These are phyloP conservation scores for Podila minutissima DNA, from an alignment of 192 early-diverging fungal genomes.

Conservation along the genomic window DNA sequence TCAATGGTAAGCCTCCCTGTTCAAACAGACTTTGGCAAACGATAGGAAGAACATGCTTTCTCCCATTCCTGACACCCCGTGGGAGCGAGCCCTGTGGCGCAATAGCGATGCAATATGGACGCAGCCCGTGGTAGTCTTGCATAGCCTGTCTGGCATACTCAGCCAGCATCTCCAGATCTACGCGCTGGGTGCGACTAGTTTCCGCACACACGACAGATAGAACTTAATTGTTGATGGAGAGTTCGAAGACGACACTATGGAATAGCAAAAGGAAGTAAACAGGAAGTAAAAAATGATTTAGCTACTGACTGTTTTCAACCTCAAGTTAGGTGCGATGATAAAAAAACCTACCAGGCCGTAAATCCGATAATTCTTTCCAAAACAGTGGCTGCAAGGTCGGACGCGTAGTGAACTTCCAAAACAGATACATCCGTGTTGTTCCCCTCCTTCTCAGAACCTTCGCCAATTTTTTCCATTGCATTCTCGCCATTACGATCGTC, in stretches of 20 bases:
- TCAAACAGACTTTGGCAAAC: constrained; percentile 69
- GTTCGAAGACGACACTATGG: constrained; percentile 66
- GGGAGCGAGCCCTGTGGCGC: constrained; percentile 69
- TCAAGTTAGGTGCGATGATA: too few species aligned
- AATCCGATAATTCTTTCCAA: constrained; percentile 27
- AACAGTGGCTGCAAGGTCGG: constrained; percentile 39
- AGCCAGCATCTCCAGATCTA: constrained; percentile 57
- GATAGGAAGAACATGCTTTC: constrained; percentile 64
- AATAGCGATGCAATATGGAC: constrained; percentile 66
- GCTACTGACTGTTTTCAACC: too few species aligned
- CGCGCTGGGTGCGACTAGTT: constrained; percentile 51
- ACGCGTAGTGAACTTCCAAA: constrained; percentile 20
- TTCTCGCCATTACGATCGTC: not conserved
- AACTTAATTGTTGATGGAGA: constrained; percentile 68
- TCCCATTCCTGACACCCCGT: constrained; percentile 72
- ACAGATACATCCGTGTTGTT: not conserved
- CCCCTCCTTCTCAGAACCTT: not conserved
- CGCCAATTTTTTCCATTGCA: not conserved
- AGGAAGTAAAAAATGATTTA: not conserved
- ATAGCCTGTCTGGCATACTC: constrained; percentile 57
- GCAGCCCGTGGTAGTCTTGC: constrained; percentile 65
- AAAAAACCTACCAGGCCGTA: constrained; percentile 50
- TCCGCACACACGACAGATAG: constrained; percentile 78
- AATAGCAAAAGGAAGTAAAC: not conserved
- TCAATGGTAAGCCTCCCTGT: constrained; percentile 62